A percentile compares a stretch with the other conserved stretches of the same genome.
These are phyloP conservation scores for Blechomonas ayalai DNA, from an alignment of 208 protist genomes.

Conservation along the genomic window DNA sequence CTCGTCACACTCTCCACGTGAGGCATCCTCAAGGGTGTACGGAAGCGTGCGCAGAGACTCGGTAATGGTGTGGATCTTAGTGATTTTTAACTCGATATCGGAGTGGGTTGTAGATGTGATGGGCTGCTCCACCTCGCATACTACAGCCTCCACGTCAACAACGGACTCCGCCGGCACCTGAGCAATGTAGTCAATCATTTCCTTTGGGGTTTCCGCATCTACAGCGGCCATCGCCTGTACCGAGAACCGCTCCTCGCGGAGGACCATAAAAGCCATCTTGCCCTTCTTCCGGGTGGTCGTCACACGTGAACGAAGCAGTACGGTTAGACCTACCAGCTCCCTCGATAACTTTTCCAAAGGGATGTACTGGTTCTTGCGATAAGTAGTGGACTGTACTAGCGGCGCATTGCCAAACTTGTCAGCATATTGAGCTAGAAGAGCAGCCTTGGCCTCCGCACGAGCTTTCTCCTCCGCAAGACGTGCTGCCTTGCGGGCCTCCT, in stretches of 20 bases:
- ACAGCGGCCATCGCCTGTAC: slow-evolving; percentile 84
- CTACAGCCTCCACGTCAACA: slow-evolving; percentile 74
- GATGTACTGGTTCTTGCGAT: slow-evolving; percentile 39
- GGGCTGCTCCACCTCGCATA: slow-evolving; percentile 57
- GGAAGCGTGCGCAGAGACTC: slow-evolving; percentile 84
- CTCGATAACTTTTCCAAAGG: slow-evolving; percentile 39
- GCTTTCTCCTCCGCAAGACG: slow-evolving; percentile 77
- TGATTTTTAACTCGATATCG: slow-evolving; percentile 73
- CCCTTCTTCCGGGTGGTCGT: slow-evolving; percentile 87
- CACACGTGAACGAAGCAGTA: slow-evolving; percentile 78
- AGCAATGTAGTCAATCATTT: slow-evolving; percentile 89
- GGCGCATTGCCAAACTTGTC: slow-evolving; percentile 64
- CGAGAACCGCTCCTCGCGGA: slow-evolving; percentile 70
- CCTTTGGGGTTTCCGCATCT: slow-evolving; percentile 62
- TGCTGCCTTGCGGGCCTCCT: slow-evolving; percentile 78
- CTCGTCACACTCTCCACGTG: slow-evolving; percentile 57
- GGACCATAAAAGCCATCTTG: slow-evolving; percentile 88
- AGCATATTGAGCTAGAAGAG: slow-evolving; percentile 65
- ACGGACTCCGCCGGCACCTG: slow-evolving; percentile 85
- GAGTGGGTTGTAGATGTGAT: slow-evolving; percentile 77
- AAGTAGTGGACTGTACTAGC: slow-evolving; percentile 74
- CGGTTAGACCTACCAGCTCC: slow-evolving; percentile 28
- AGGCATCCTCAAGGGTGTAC: slow-evolving; percentile 91
- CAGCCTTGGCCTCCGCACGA: slow-evolving; percentile 78
- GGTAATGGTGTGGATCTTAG: slow-evolving; percentile 73